Percentiles rank a stretch among this genome's conserved stretches.
These are phyloP conservation scores for Bjerkandera adusta DNA, from an alignment of 1,284 basidiomycete species.

Conservation along the genomic window DNA sequence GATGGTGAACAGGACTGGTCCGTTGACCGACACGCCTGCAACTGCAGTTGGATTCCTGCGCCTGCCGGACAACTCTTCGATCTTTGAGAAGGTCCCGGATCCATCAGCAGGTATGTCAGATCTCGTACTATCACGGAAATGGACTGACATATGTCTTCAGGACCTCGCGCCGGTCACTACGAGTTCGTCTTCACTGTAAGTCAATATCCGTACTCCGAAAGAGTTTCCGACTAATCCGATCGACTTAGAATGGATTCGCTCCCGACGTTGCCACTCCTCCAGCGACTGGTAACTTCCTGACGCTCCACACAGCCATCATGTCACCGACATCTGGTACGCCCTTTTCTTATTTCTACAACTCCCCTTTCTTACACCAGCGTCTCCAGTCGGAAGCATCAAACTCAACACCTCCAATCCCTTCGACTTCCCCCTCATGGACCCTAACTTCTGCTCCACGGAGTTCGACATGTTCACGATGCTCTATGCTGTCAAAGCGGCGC, in stretches of 20 bases:
- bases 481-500: slow-evolving; percentile 30
- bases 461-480: slow-evolving; percentile 36
- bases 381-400: slow-evolving; percentile 30
- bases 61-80: slow-evolving; percentile 13
- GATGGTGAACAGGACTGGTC: slow-evolving; percentile 19
- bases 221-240: neutral
- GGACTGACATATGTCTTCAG: neutral
- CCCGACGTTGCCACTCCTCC: neutral
- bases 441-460: slow-evolving; percentile 30
- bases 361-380: neutral
- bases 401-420: slow-evolving; percentile 36
- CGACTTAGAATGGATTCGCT: slow-evolving; percentile 4
- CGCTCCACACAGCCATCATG: slow-evolving; percentile 1
- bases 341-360: neutral
- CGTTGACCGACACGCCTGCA: slow-evolving; percentile 18
- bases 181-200: slow-evolving; percentile 25
- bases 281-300: slow-evolving; percentile 6
- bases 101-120: slow-evolving; percentile 19
- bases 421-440: slow-evolving; percentile 37
- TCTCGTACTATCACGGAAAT: neutral
- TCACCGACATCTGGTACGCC: neutral
- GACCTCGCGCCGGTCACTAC: slow-evolving; percentile 27
- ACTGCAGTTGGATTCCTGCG: slow-evolving; percentile 26
- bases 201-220: neutral
- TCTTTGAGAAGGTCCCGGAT: slow-evolving; percentile 16